Evolutionary conservation across 345 rosid genomes (phyloP).

Genomic region (Geranium rotundifolium): DNA sequence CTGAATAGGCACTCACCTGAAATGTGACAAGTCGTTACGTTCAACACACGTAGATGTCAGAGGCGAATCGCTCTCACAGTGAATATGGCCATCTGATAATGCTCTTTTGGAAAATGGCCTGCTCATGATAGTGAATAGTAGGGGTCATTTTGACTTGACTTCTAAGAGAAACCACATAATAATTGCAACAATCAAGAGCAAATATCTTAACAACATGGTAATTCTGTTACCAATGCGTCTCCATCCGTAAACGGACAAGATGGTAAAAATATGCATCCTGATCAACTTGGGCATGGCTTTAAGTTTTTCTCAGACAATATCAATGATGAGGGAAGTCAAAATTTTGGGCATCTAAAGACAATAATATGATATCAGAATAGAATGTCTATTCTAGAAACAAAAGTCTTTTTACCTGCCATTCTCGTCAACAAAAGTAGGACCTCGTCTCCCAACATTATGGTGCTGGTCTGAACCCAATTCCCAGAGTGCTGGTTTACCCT

Average conservation of each 20-base stretch:
- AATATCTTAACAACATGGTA: neutral
- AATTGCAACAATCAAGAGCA: neutral
- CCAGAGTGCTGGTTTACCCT: conserved; percentile 83
- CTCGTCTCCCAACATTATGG: conserved; percentile 32
- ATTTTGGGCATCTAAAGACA: too few relatives aligned
- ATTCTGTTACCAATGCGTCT: too few relatives aligned
- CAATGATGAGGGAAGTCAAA: too few relatives aligned
- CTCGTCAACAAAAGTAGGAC: conserved; percentile 27
- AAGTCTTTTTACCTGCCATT: conserved; percentile 30
- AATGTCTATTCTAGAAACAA: neutral
- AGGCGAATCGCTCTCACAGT: conserved; percentile 31
- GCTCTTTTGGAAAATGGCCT: conserved; percentile 70
- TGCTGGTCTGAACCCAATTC: conserved; percentile 76
- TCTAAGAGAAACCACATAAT: neutral
- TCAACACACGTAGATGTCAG: conserved; percentile 14
- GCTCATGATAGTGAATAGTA: neutral
- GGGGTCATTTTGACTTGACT: neutral
- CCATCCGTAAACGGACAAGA: too few relatives aligned
- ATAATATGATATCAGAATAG: too few relatives aligned
- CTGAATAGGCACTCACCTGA: conserved; percentile 32
- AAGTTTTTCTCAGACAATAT: too few relatives aligned
- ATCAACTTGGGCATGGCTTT: too few relatives aligned
- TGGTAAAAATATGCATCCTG: neutral
- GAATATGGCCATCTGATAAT: conserved; percentile 70
- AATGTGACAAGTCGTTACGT: conserved; percentile 20